Base-by-base conservation (phyloP, 1,284 basidiomycete genomes). In the Ganoderma resinaceum region DNA sequence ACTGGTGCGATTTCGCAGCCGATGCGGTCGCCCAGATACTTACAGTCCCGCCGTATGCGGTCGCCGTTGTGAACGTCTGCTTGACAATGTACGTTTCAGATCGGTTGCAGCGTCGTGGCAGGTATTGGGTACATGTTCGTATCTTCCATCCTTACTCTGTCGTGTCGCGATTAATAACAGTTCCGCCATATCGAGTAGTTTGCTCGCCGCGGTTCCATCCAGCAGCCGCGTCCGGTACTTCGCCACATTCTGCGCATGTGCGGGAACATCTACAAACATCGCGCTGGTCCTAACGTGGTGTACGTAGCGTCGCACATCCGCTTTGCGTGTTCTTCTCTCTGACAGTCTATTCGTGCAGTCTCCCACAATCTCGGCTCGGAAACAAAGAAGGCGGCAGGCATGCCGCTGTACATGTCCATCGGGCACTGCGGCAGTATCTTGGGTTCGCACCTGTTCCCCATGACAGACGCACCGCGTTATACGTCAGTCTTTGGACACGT, bases 21-120 rank as follows among this genome's bases (percentile, higher is more conserved):
- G 78, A 83, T 63, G 87, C 87, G 0, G 74, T 82, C n/a, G 89
- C 91, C 0, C 91, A 93, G 71, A 77, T 93, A 4, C 81, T 93
- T 72, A 92, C 94, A 0, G 93, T 96, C 6, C 95, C 95, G 3
- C 94, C 94, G 18, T 95, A 95, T 74, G 91, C 88, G 2, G 88
- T 90, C 11, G 89, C 93, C 0, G 87, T 92, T 4, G 80, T 90
- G 2, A 84, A 93, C 55, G 84, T 96, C 74, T 80, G 90, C 23
- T 70, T 83, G 2, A 83, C 90, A 55, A 90, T 90, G 1, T 89
- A 86, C 69, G 79, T 82, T 31, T 95, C 95, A 5, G 95, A 97
- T 79, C 83, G 86, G 63, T 74, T 88, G 7, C 93, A 95, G 78
- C 88, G 81, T 61, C 87, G 95, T 66, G 95, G 94, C 0, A 12